phyloP scores from a whole-genome alignment of 441 rosid species.

The Cnidoscolus chayamansa region DNA sequence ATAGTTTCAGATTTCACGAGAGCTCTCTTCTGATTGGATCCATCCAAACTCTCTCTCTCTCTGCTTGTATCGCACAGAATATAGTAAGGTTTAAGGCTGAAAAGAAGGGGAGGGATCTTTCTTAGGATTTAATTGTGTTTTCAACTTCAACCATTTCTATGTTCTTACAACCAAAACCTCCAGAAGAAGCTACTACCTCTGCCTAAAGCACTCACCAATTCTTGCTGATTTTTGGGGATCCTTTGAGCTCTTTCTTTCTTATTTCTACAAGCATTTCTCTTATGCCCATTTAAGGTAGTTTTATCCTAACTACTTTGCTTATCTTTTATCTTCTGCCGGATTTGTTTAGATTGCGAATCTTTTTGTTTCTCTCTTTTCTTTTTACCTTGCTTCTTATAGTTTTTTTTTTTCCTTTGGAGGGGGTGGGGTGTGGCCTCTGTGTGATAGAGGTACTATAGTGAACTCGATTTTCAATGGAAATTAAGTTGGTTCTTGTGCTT shows the following conservation, averaged over 20 bases:
- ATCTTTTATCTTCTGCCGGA: conserved; percentile 16
- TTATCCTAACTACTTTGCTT: not conserved
- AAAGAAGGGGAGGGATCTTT: not conserved
- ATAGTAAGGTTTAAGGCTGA: not conserved
- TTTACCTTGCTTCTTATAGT: not conserved
- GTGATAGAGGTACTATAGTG: conserved; percentile 13
- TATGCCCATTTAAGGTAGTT: conserved; percentile 26
- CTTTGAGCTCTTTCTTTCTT: not conserved
- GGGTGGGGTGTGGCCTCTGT: too few relatives aligned
- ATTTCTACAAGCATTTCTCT: not conserved
- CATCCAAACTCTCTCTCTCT: conserved; percentile 31
- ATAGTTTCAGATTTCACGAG: conserved; percentile 35
- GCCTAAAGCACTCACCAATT: conserved; percentile 19
- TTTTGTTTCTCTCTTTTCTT: conserved; percentile 13
- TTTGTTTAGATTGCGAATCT: conserved; percentile 20
- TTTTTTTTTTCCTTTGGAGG: conserved; percentile 8
- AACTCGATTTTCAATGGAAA: conserved; percentile 23
- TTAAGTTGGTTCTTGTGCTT: conserved; percentile 9
- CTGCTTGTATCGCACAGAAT: not conserved
- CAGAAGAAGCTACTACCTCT: not conserved
- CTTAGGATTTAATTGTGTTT: not conserved
- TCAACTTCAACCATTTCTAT: not conserved
- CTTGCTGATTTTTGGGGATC: conserved; percentile 27
- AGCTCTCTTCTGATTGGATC: conserved; percentile 54
- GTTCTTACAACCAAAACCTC: not conserved